A percentile compares a stretch with the other conserved stretches of the same genome.
phyloP scores from a whole-genome alignment of 768 basidiomycete genomes.

The Lentinus brumalis region DNA sequence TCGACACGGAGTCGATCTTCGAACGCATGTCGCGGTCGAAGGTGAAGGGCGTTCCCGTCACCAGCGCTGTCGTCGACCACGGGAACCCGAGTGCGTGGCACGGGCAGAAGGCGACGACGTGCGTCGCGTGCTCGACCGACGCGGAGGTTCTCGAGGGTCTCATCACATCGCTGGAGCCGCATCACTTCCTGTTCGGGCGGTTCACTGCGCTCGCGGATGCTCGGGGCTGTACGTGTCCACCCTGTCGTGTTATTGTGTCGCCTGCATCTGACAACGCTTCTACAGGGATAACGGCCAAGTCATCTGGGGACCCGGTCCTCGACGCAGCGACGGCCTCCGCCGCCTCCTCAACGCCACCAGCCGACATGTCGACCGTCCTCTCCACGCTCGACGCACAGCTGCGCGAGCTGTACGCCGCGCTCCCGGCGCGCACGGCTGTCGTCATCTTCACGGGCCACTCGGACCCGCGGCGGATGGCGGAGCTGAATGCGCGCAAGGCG shows the following conservation, averaged over 20 bases:
- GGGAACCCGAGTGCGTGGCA: constrained; percentile 86
- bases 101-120: constrained; percentile 78
- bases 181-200: constrained; percentile 84
- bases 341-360: constrained; percentile 24
- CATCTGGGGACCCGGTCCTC: constrained; percentile 36
- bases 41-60: constrained; percentile 43
- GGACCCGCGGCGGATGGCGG: constrained; percentile 81
- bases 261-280: neutral
- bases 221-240: constrained; percentile 68
- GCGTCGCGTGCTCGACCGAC: constrained; percentile 74
- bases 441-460: constrained; percentile 88
- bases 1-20: constrained; percentile 85
- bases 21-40: constrained; percentile 72
- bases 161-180: constrained; percentile 55
- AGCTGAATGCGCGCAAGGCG: constrained; percentile 66
- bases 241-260: neutral
- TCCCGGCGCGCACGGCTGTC: constrained; percentile 81
- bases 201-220: constrained; percentile 81
- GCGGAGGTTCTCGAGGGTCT: constrained; percentile 77
- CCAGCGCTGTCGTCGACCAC: constrained; percentile 78
- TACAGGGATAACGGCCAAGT: constrained; percentile 65
- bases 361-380: constrained; percentile 33
- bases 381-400: constrained; percentile 63
- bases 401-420: constrained; percentile 56
- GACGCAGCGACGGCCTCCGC: constrained; percentile 27